phyloP scores from a whole-genome alignment of 2,329 filamentous ascomycete species.

The Colletotrichum brevisporum region DNA sequence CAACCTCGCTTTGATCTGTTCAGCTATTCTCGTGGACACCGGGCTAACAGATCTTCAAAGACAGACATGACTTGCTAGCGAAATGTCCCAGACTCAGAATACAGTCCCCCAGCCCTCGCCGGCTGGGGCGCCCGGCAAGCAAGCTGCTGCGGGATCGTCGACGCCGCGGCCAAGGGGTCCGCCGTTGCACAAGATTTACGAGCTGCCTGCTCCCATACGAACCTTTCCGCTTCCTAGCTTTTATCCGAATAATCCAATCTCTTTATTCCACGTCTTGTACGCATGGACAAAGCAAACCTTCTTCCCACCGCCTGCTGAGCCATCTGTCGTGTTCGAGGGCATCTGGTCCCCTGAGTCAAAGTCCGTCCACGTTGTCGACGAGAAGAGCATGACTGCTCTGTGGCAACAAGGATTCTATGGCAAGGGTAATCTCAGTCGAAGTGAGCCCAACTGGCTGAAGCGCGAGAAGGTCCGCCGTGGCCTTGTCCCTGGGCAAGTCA shows the following conservation, averaged over 20 bases:
- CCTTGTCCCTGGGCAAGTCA: constrained; percentile 76
- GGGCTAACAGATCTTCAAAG: constrained; percentile 48
- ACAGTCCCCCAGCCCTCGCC: constrained; percentile 31
- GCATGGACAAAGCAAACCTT: constrained; percentile 83
- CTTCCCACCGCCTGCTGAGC: constrained; percentile 75
- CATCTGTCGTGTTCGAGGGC: constrained; percentile 75
- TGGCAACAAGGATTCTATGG: constrained; percentile 99
- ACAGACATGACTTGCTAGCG: constrained; percentile 62
- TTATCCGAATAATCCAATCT: constrained; percentile 93
- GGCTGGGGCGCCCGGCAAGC: constrained; percentile 33
- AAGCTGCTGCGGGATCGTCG: constrained; percentile 43
- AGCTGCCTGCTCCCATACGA: constrained; percentile 82
- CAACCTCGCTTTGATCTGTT: constrained; percentile 36
- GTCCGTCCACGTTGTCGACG: constrained; percentile 87
- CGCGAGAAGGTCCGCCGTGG: constrained; percentile 82
- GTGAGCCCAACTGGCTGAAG: constrained; percentile 93
- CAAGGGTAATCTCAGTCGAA: constrained; percentile 92
- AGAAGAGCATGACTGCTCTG: constrained; percentile 80
- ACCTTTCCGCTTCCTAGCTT: constrained; percentile 89
- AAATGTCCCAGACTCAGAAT: constrained; percentile 58
- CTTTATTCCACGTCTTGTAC: constrained; percentile 83
- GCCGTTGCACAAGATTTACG: constrained; percentile 81
- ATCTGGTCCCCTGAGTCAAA: constrained; percentile 86
- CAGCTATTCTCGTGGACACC: neutral
- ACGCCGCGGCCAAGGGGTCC: constrained; percentile 50